These are phyloP conservation scores for Aleurites moluccanus DNA, from an alignment of 441 rosid genomes.

Conservation along the genomic window DNA sequence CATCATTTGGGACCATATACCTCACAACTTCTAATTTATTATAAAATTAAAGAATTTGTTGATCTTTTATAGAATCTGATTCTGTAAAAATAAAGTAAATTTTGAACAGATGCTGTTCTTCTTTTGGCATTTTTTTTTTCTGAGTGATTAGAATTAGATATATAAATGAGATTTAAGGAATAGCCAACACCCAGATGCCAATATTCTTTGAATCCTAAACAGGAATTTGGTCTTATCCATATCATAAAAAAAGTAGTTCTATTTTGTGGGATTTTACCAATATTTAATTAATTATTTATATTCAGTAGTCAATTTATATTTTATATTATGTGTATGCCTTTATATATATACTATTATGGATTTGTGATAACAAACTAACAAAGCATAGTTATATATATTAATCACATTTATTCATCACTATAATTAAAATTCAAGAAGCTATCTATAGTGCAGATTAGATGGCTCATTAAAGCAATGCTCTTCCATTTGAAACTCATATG, in stretches of 20 bases:
- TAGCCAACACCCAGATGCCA: constrained; percentile 18
- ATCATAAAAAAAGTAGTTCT: not conserved
- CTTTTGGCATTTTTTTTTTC: constrained; percentile 17
- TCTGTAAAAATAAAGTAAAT: constrained; percentile 30
- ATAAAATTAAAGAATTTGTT: constrained; percentile 3
- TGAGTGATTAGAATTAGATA: not conserved
- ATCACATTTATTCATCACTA: not conserved
- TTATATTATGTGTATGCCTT: not conserved
- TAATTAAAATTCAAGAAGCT: not conserved
- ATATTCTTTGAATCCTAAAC: not conserved
- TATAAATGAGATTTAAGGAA: constrained; percentile 22
- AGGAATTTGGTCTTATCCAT: not conserved
- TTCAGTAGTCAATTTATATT: not conserved
- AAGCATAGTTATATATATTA: not conserved
- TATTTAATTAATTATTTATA: too few relatives aligned
- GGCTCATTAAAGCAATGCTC: too few relatives aligned
- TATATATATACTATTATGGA: not conserved
- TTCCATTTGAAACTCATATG: too few relatives aligned
- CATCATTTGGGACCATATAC: not conserved
- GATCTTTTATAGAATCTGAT: constrained; percentile 41
- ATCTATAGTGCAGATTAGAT: too few relatives aligned
- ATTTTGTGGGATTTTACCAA: not conserved
- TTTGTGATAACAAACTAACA: too few relatives aligned
- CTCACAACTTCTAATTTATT: constrained; percentile 1
- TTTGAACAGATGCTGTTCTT: constrained; percentile 26